Evolutionary conservation across 2,329 filamentous ascomycete species (phyloP).

Genomic region (Aspergillus sp.): DNA sequence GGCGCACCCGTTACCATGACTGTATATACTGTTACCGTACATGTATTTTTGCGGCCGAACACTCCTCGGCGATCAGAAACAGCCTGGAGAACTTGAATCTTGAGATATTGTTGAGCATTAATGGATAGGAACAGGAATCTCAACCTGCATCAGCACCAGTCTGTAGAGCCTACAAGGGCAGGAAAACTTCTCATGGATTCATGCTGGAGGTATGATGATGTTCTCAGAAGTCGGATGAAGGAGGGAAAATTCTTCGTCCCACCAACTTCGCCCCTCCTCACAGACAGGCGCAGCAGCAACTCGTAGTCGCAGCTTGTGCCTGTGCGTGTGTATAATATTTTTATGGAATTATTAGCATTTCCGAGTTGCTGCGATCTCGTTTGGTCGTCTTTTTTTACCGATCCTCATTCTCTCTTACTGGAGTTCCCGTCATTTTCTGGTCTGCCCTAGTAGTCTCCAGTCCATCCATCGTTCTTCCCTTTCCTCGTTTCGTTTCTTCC

Average conservation of each 20-base stretch:
- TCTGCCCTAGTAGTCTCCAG: constrained; percentile 22
- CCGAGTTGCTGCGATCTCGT: constrained; percentile 9
- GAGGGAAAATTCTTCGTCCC: constrained; percentile 9
- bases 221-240: neutral
- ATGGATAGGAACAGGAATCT: neutral
- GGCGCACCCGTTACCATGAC: neutral
- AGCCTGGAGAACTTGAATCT: neutral
- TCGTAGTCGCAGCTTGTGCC: neutral
- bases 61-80: neutral
- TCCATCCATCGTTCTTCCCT: constrained; percentile 20
- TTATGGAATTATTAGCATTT: constrained; percentile 1
- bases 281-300: neutral
- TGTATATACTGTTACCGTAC: constrained; percentile 14
- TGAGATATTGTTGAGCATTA: neutral
- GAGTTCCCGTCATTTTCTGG: constrained; percentile 18
- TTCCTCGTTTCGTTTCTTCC: constrained; percentile 19
- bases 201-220: neutral
- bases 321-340: constrained; percentile 7
- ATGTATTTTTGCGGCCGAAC: constrained; percentile 3
- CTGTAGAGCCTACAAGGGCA: neutral
- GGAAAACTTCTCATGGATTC: neutral
- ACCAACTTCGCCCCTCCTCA: constrained; percentile 9
- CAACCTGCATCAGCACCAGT: neutral
- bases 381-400: constrained; percentile 22
- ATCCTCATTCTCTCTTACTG: constrained; percentile 12